Evolutionary conservation across 2,329 filamentous ascomycete genomes (phyloP), one percentile per base, ranked within the genome.

Genomic region (Arthrobotrys sinensis): DNA sequence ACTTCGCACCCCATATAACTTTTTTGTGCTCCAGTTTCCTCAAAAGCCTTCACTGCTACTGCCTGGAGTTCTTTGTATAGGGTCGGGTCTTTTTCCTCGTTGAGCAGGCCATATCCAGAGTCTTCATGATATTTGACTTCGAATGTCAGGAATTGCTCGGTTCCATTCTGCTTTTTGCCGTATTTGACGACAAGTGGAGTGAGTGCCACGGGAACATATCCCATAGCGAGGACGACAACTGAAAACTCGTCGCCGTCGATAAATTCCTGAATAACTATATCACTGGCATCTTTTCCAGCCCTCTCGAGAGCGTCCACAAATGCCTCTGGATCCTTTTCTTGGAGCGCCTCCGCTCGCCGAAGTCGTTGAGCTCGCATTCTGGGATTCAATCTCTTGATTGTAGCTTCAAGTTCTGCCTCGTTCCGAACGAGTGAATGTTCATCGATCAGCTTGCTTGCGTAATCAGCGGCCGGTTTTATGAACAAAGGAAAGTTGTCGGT

Each of bases 41-140:
- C 50, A n/a, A 53, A 53, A 14, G 50, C 50, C 8, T 53, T 53
- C 11, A 53, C 24, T 6, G 50, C 50, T 6, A 53, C 50, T 12
- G 50, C 50, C 32, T 53, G 50, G 11, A 53, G 50, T 53, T 53
- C 50, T 32, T 53, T 14, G 24, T 53, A 53, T n/a, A 53, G n/a
- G 7, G 2, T 2, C 11, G 50, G 50, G 4, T 53, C 32, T 32
- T 53, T 28, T 5, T 53, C 50, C 8, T 53, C 50, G n/a, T 53
- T 24, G 4, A 53, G 24, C 5, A 53, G 12, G 11, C 32, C 50
- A n/a, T 53, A 53, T 4, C 50, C 32, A 8, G 50, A 53, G 28
- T 53, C 50, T 36, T 32, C 50, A 24, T 53, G 24, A 10, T 53
- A 53, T 53, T 53, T 53, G 24, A 53, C 32, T 8, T 53, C 50